These are phyloP conservation scores for Colletotrichum gigasporum DNA, from an alignment of 2,329 filamentous ascomycete species.

Conservation along the genomic window DNA sequence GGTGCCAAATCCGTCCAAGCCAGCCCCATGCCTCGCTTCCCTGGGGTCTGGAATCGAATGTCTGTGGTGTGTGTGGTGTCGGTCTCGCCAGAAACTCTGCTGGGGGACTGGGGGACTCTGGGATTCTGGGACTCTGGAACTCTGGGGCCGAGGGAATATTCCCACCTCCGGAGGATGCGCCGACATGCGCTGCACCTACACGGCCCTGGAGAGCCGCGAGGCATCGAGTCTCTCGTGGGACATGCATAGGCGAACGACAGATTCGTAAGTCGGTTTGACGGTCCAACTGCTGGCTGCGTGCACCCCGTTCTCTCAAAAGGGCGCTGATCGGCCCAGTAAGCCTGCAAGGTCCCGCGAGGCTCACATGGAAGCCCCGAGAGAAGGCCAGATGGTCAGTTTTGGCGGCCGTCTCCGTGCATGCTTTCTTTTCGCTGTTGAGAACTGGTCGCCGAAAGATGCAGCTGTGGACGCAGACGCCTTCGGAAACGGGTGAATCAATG, in stretches of 20 bases:
- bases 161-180: slow-evolving; percentile 2
- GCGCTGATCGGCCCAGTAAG: slow-evolving; percentile 18
- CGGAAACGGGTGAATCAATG: neutral
- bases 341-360: slow-evolving; percentile 29
- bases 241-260: slow-evolving; percentile 24
- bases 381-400: slow-evolving; percentile 21
- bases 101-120: neutral
- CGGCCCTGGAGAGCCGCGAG: neutral
- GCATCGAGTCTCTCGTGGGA: slow-evolving; percentile 11
- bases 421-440: neutral
- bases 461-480: neutral
- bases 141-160: neutral
- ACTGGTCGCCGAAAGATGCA: neutral
- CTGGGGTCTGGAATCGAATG: neutral
- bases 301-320: neutral
- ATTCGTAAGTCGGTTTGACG: slow-evolving; percentile 30
- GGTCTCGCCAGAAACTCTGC: slow-evolving; percentile 7
- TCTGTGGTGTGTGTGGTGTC: slow-evolving; percentile 5
- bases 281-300: slow-evolving; percentile 26
- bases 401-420: slow-evolving; percentile 8
- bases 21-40: neutral
- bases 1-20: neutral
- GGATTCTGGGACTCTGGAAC: no score
- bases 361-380: slow-evolving; percentile 18
- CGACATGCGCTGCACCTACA: slow-evolving; percentile 10